Conservation (phyloP, 2,329 filamentous ascomycete genomes). For the Orbilia blumenaviensis region DNA sequence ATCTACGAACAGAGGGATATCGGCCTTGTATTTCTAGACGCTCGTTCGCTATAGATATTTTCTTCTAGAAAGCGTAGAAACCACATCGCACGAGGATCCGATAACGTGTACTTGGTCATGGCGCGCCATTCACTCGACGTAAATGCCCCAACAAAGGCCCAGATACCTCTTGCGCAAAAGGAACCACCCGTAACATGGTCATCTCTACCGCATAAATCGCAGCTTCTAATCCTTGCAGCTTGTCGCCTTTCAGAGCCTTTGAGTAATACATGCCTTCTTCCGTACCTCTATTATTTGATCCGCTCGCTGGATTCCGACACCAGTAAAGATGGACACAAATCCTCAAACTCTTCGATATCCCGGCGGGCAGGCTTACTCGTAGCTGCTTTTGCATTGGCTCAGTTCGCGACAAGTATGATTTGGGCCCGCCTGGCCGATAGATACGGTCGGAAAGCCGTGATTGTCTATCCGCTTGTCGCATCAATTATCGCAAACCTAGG, state of each 20-base stretch:
- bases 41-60: background rate
- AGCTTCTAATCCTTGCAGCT: conserved; percentile 79
- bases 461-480: conserved; percentile 78
- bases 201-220: conserved; percentile 78
- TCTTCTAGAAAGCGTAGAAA: background rate
- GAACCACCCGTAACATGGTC: conserved; percentile 71
- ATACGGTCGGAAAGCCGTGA: conserved; percentile 78
- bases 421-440: conserved; percentile 77
- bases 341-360: conserved; percentile 73
- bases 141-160: background rate
- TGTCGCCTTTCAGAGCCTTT: conserved; percentile 83
- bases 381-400: conserved; percentile 80
- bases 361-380: conserved; percentile 81
- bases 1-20: conserved; percentile 20
- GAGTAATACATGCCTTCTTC: conserved; percentile 78
- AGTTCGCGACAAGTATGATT: conserved; percentile 82
- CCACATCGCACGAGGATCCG: background rate
- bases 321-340: conserved; percentile 42
- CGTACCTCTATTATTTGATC: conserved; percentile 90
- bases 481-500: conserved; percentile 74
- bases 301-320: conserved; percentile 69
- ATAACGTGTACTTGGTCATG: background rate
- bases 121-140: conserved; percentile 19
- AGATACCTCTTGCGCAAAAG: background rate
- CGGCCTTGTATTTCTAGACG: background rate